Evolutionary conservation across 768 basidiomycete species (phyloP).

Genomic region (Sarcodon aspratus): DNA sequence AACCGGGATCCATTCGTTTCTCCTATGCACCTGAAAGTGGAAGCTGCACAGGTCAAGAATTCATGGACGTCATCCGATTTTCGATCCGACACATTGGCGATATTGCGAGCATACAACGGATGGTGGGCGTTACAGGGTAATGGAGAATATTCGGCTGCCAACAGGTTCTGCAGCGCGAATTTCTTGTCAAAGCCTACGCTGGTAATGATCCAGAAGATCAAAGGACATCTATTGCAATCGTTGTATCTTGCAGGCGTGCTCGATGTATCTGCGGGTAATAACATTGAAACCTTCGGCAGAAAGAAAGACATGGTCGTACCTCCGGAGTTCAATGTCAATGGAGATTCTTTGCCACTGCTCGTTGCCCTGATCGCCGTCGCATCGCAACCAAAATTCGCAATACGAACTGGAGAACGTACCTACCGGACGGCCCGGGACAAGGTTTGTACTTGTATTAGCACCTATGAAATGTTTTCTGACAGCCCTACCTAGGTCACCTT

Average conservation of each 20-base stretch:
- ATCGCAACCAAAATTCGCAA: constrained; percentile 83
- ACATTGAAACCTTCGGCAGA: constrained; percentile 18
- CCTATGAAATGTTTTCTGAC: constrained; percentile 1
- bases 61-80: constrained; percentile 74
- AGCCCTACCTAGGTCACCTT: constrained; percentile 41
- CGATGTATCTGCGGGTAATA: constrained; percentile 65
- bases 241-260: constrained; percentile 76
- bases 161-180: constrained; percentile 72
- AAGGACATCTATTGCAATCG: constrained; percentile 63
- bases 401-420: constrained; percentile 55
- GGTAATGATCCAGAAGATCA: constrained; percentile 70
- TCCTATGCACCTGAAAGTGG: constrained; percentile 62
- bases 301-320: constrained; percentile 37
- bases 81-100: constrained; percentile 75
- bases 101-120: constrained; percentile 66
- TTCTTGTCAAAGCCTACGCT: constrained; percentile 85
- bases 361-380: constrained; percentile 80
- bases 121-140: constrained; percentile 68
- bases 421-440: constrained; percentile 76
- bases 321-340: constrained; percentile 56
- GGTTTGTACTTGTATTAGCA: constrained; percentile 29
- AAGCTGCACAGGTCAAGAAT: constrained; percentile 63
- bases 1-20: constrained; percentile 87
- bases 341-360: constrained; percentile 64
- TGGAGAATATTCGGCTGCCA: constrained; percentile 55